Evolutionary conservation across 108 stramenopile genomes (phyloP), one percentile per base, ranked within the genome.

Genomic region (Cyclotella kingstonii): DNA sequence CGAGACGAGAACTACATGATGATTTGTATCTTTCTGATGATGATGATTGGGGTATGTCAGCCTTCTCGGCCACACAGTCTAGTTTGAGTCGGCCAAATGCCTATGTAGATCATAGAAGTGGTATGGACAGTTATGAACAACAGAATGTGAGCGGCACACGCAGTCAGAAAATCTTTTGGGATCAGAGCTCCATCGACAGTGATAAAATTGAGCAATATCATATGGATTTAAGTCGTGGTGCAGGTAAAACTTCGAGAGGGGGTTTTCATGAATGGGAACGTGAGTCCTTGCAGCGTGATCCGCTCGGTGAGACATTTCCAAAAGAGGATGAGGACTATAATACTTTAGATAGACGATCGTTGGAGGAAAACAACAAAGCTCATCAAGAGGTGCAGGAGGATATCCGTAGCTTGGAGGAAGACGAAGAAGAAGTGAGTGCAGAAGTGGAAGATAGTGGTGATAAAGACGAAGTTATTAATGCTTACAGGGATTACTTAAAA

Each of bases 1-100:
- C 7, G 18, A 2, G 36, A 4, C 33, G 18, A 33, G 38, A 2
- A n/a, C 17, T 57, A 27, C 30, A 60, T 12, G 67, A 68, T 46
- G 54, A 60, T 35, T 46, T 66, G 14, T 68, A 68, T 36, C 48
- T 67, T 17, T 56, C 53, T 28, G 66, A 63, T 15, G 58, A 44
- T 31, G 67, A 68, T 33, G 67, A 68, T 36, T 68, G 67, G 67
- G 67, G 67, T 17, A 68, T 68, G 67, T 60, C 67, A 18, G 41
- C 67, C 19, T 26, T 59, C 12, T 55, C 66, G 9, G 17, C 55
- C 8, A 28, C 66, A 29, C 25, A 49, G 23, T 14, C 14, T 15
- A 48, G 31, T 17, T 25, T 48, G 17, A 34, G 25, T 10, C 34
- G 47, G 5, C 12, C 12, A 45, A 23, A 61, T 34, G 44, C 29